Conservation (phyloP, 1,284 basidiomycete genomes). For the Afroboletus lepidellus region DNA sequence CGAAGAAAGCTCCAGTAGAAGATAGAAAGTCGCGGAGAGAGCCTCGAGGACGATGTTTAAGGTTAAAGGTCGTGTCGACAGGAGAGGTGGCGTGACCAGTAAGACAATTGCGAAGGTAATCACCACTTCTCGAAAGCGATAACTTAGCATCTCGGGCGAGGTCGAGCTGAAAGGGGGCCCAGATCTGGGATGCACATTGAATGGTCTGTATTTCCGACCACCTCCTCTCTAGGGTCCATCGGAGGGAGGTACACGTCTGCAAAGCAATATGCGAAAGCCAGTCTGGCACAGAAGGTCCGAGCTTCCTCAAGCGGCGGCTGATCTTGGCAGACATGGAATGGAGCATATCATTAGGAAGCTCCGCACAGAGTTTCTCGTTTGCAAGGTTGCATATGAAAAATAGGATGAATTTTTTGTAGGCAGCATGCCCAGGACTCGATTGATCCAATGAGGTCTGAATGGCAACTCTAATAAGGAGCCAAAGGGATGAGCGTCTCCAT, state of each 20-base stretch:
- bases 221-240: constrained; percentile 14
- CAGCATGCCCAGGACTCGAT: constrained; percentile 8
- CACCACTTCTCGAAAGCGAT: constrained; percentile 26
- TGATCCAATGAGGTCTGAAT: constrained; percentile 43
- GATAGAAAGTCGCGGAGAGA: constrained; percentile 24
- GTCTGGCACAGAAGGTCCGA: constrained; percentile 23
- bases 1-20: constrained; percentile 17
- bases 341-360: constrained; percentile 36
- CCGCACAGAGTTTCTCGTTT: constrained; percentile 11
- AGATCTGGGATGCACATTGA: constrained; percentile 23
- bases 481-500: constrained; percentile 40
- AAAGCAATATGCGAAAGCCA: constrained; percentile 20
- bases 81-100: background rate
- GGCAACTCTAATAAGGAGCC: constrained; percentile 38
- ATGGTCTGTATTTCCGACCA: constrained; percentile 14
- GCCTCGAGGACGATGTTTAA: constrained; percentile 10
- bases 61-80: constrained; percentile 13
- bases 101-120: constrained; percentile 28
- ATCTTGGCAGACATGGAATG: constrained; percentile 33
- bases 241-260: constrained; percentile 15
- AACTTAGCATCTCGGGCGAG: constrained; percentile 31
- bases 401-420: constrained; percentile 50
- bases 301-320: constrained; percentile 38
- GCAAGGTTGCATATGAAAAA: constrained; percentile 39
- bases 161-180: constrained; percentile 30